Evolutionary conservation across 1,139 yeast genomes (phyloP).

Genomic region (Candida neerlandica): DNA sequence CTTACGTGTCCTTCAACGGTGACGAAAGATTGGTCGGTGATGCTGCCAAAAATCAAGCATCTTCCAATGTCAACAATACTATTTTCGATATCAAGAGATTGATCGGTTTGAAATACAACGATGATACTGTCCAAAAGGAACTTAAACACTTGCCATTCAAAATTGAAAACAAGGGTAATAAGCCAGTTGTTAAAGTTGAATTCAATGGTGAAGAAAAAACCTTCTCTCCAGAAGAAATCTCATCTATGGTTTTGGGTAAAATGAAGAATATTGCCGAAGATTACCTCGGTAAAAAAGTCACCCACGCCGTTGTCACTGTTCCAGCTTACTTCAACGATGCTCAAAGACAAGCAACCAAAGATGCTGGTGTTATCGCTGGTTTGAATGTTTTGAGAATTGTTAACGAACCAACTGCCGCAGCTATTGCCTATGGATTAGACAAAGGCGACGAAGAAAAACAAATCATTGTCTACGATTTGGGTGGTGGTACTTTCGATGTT

Average conservation of each 20-base stretch:
- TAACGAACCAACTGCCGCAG: slow-evolving; percentile 98
- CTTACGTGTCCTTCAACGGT: slow-evolving; percentile 82
- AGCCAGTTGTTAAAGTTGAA: slow-evolving; percentile 78
- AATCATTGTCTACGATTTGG: slow-evolving; percentile 54
- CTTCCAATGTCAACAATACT: slow-evolving; percentile 78
- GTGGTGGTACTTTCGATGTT: slow-evolving; percentile 60
- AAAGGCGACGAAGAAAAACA: slow-evolving; percentile 59
- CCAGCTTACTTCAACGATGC: slow-evolving; percentile 99
- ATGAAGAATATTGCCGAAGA: slow-evolving; percentile 95
- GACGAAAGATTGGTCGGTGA: slow-evolving; percentile 92
- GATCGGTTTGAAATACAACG: slow-evolving; percentile 77
- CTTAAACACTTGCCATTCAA: slow-evolving; percentile 78
- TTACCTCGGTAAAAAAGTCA: slow-evolving; percentile 83
- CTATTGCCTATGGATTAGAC: slow-evolving; percentile 96
- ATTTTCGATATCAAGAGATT: slow-evolving; percentile 85
- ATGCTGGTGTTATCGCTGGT: slow-evolving; percentile 97
- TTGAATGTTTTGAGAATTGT: slow-evolving; percentile 92
- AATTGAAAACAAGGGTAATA: slow-evolving; percentile 68
- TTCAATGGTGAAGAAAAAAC: slow-evolving; percentile 67
- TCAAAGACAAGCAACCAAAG: slow-evolving; percentile 98
- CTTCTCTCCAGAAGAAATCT: slow-evolving; percentile 87
- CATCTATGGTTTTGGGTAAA: slow-evolving; percentile 88
- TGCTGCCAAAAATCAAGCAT: slow-evolving; percentile 92
- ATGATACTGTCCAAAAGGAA: slow-evolving; percentile 79
- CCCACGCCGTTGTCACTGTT: slow-evolving; percentile 94